Conservation (phyloP, 1,284 basidiomycete genomes). For the Ganoderma lingzhi region DNA sequence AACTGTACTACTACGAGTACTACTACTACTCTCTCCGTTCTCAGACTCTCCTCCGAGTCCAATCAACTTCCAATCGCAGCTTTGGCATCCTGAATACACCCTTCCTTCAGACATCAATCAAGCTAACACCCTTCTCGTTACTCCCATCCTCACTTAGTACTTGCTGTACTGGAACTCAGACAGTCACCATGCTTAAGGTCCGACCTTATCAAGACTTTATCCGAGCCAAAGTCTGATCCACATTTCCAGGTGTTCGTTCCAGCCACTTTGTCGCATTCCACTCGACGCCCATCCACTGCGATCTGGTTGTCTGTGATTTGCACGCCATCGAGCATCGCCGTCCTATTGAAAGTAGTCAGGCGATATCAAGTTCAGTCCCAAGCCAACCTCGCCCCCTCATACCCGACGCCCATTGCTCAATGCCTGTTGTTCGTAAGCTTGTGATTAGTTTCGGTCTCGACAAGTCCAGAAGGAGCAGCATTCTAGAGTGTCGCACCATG, state of each 20-base stretch:
- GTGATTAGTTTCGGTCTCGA: conserved; percentile 1
- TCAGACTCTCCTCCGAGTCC: too few species aligned
- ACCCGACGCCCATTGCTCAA: not conserved
- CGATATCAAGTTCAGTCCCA: not conserved
- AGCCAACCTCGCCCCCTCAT: not conserved
- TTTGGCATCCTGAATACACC: not conserved
- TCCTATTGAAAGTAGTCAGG: not conserved
- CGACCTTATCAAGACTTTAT: too few species aligned
- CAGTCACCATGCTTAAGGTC: too few species aligned
- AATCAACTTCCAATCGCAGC: not conserved
- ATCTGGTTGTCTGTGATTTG: not conserved
- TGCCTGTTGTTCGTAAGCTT: not conserved
- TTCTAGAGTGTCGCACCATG: not conserved
- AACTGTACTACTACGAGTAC: too few species aligned
- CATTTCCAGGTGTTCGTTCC: not conserved
- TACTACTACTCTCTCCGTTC: too few species aligned
- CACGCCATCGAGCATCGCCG: not conserved
- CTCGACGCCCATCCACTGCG: not conserved
- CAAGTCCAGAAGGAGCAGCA: not conserved
- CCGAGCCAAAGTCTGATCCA: not conserved
- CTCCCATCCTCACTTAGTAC: too few species aligned
- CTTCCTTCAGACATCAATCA: not conserved
- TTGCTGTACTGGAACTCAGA: too few species aligned
- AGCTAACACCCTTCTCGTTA: not conserved
- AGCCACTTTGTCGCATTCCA: too few species aligned